These are phyloP conservation scores for Pseudocercospora eumusae DNA, from an alignment of 2,329 filamentous ascomycete species.

Conservation along the genomic window DNA sequence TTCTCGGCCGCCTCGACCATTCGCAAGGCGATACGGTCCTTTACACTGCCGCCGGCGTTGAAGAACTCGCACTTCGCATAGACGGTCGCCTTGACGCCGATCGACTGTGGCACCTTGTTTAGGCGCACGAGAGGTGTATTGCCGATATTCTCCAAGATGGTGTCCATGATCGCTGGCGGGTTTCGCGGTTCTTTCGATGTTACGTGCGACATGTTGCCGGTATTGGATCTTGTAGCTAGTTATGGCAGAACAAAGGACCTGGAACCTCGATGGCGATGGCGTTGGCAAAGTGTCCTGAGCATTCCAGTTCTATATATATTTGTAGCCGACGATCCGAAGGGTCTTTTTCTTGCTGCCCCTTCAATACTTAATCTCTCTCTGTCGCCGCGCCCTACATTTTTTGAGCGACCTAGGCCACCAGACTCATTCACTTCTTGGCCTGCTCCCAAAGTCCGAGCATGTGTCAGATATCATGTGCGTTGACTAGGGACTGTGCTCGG, in stretches of 20 bases:
- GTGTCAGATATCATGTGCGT: no score
- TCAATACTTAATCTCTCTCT: no score
- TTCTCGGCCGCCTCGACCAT: conserved; percentile 97
- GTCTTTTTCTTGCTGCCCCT: conserved; percentile 5
- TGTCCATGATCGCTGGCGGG: conserved; percentile 61
- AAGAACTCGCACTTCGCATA: conserved; percentile 46
- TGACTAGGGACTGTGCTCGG: no score
- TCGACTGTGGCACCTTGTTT: conserved; percentile 87
- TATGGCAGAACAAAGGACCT: conserved; percentile 1
- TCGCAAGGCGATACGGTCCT: conserved; percentile 91
- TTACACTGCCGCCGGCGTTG: conserved; percentile 75
- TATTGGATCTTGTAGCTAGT: no score
- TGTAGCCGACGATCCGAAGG: conserved; percentile 14
- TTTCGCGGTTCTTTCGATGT: conserved; percentile 50
- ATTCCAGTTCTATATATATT: no score
- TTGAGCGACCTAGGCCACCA: neutral
- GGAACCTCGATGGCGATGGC: neutral
- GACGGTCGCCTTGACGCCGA: conserved; percentile 74
- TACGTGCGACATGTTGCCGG: conserved; percentile 37
- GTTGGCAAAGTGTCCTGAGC: conserved; percentile 6
- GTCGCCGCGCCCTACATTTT: neutral
- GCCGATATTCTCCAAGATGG: conserved; percentile 84
- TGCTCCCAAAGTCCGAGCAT: no score
- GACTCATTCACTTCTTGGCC: no score
- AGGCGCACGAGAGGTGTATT: conserved; percentile 93